Evolutionary conservation across 73 alveolate species (phyloP), one percentile per base, ranked within the genome.

Genomic region (Paramecium primaurelia): DNA sequence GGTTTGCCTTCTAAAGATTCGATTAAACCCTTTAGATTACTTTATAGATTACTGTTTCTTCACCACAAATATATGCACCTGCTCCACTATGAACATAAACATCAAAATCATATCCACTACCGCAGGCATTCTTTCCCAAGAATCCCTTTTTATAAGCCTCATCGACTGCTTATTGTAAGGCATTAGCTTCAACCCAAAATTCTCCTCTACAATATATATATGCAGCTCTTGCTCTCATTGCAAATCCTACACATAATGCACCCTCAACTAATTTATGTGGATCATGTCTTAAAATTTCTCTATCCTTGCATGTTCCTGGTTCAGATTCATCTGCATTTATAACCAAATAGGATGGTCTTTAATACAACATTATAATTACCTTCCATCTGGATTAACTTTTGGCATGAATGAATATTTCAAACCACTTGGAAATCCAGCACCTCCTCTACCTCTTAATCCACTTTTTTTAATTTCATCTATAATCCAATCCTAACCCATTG

Each of bases 371-470:
- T 20, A 54, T 18, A 54, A 5, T 18, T 92, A 93, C 96, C 96
- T 94, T 93, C 99, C 99, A 80, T 96, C 99, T 30, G 97, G 95
- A 68, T 94, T 96, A 20, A 89, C 94, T 85, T 96, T 96, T 12
- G 99, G 99, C 99, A 96, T 96, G 93, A 96, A 96, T 30, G 97
- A 94, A 95, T 96, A 96, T 71, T 96, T 96, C 42, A 96, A 92
- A 30, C 99, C 99, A 20, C 98, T 95, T 49, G 98, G 98, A 94
- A 96, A 96, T 32, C 99, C 99, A 12, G 99, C 99, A 12, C 99
- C 99, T 18, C 99, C 99, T 92, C 99, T 92, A 6, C 99, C 99
- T 88, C 99, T 92, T 28, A 96, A 95, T 9, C 99, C 99, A 40
- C 97, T 93, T 36, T 95, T 95, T 83, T 96, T 96, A 51, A 96